Conservation (phyloP, 768 basidiomycete species). For the Russula griseocarnosa region DNA sequence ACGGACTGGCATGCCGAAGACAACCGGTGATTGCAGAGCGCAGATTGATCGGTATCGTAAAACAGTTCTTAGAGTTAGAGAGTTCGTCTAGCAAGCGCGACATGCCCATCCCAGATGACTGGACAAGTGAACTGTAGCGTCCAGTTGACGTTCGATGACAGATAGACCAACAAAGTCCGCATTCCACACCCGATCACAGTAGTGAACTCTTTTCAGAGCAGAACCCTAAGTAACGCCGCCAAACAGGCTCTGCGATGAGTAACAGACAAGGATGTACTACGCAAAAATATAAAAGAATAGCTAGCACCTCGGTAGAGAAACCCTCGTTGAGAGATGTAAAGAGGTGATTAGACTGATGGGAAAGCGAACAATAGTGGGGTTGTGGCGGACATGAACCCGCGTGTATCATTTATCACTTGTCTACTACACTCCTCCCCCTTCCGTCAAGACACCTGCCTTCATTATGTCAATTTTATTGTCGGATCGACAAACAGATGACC, state of each 20-base stretch:
- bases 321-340: background rate
- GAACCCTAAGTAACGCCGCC: background rate
- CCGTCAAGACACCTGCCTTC: background rate
- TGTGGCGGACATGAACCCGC: slow-evolving; percentile 3
- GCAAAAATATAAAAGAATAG: background rate
- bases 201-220: too few species aligned
- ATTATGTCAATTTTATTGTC: slow-evolving; percentile 24
- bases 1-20: background rate
- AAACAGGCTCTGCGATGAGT: background rate
- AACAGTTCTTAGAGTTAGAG: background rate
- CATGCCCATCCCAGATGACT: background rate
- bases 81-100: background rate
- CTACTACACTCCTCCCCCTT: background rate
- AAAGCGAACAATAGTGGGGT: background rate
- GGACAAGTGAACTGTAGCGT: background rate
- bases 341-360: background rate
- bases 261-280: background rate
- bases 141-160: background rate
- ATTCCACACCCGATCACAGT: too few species aligned
- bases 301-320: background rate
- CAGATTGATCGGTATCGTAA: background rate
- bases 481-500: slow-evolving; percentile 23
- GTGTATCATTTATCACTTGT: slow-evolving; percentile 14
- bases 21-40: background rate
- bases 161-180: background rate